Conservation (phyloP, 2,329 filamentous ascomycete genomes). For the Phyllosticta capitalensis region DNA sequence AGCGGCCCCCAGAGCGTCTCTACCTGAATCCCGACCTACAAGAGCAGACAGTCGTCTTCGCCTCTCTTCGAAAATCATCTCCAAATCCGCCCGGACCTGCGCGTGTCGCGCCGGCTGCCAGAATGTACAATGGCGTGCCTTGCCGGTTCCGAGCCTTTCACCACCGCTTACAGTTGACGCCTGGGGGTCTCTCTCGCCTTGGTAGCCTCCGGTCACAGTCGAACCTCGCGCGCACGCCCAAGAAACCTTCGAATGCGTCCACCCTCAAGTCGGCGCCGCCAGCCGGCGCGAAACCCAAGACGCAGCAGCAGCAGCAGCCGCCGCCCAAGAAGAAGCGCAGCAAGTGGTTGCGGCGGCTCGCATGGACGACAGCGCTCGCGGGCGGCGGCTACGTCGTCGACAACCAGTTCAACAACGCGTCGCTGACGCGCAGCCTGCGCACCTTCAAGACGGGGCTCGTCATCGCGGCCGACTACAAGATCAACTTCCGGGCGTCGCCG, state of each 20-base stretch:
- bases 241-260: constrained; percentile 26
- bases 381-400: constrained; percentile 62
- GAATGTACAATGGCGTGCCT: constrained; percentile 31
- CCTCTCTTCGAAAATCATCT: neutral
- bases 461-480: constrained; percentile 86
- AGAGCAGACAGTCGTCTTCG: neutral
- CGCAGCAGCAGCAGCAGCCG: constrained; percentile 55
- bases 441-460: constrained; percentile 74
- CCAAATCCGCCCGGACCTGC: neutral
- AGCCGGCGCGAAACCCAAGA: constrained; percentile 52
- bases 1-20: neutral
- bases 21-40: neutral
- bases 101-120: constrained; percentile 14
- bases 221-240: constrained; percentile 6
- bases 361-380: constrained; percentile 50
- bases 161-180: constrained; percentile 12
- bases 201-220: constrained; percentile 16
- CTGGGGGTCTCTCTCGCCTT: neutral
- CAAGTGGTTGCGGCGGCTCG: constrained; percentile 70
- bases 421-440: constrained; percentile 65
- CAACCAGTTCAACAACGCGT: constrained; percentile 65
- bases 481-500: constrained; percentile 83
- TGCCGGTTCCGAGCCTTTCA: constrained; percentile 22
- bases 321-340: too few relatives aligned
- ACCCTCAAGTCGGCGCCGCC: constrained; percentile 67